Conservation (phyloP, 2,329 filamentous ascomycete species). For the Fusarium chlamydosporum region DNA sequence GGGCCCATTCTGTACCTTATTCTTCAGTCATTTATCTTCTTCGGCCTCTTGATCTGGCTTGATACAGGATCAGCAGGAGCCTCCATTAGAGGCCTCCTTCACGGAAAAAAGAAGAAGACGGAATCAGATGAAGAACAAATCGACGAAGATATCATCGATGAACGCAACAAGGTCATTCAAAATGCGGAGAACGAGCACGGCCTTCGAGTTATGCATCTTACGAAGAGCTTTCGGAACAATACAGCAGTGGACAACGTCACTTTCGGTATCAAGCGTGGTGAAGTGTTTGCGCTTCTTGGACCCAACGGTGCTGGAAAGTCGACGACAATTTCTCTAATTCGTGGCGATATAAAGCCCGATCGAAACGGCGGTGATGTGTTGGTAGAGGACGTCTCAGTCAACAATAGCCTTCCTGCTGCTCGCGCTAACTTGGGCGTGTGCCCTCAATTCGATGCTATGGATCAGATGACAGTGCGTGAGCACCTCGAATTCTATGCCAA, state of each 20-base stretch:
- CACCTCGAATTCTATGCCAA: constrained; percentile 91
- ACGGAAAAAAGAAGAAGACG: constrained; percentile 52
- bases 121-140: constrained; percentile 53
- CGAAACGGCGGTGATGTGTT: constrained; percentile 81
- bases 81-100: constrained; percentile 61
- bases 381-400: constrained; percentile 83
- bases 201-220: constrained; percentile 83
- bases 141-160: constrained; percentile 74
- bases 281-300: constrained; percentile 90
- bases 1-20: constrained; percentile 88
- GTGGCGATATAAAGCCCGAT: constrained; percentile 86
- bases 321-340: constrained; percentile 88
- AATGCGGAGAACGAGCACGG: constrained; percentile 66
- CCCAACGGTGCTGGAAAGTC: constrained; percentile 94
- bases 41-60: constrained; percentile 81
- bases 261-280: constrained; percentile 82
- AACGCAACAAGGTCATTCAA: constrained; percentile 72
- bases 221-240: constrained; percentile 81
- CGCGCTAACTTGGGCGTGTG: constrained; percentile 89
- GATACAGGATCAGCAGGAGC: constrained; percentile 80
- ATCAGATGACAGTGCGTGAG: constrained; percentile 89
- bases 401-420: constrained; percentile 78
- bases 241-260: constrained; percentile 90
- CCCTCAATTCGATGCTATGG: constrained; percentile 89
- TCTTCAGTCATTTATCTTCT: constrained; percentile 78